phyloP scores from a whole-genome alignment of 2,329 filamentous ascomycete species.

The Aspergillus fumigatiaffinis region DNA sequence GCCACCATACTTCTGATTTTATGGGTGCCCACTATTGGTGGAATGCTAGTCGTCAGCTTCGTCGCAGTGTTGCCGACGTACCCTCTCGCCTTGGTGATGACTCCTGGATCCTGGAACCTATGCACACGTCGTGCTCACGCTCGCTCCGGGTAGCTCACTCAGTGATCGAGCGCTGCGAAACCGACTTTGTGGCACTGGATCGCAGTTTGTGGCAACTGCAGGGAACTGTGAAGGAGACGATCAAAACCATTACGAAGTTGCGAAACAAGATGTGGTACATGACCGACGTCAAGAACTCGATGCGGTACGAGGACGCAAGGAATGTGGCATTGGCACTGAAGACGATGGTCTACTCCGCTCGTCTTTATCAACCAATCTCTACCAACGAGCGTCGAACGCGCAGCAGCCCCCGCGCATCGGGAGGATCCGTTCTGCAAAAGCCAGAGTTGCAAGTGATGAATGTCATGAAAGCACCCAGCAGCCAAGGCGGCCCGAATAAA shows the following conservation, averaged over 20 bases:
- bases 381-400: slow-evolving; percentile 36
- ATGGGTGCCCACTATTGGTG: slow-evolving; percentile 81
- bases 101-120: slow-evolving; percentile 70
- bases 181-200: slow-evolving; percentile 70
- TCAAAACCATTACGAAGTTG: slow-evolving; percentile 67
- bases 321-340: slow-evolving; percentile 84
- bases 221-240: slow-evolving; percentile 68
- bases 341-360: slow-evolving; percentile 68
- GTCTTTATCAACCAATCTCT: slow-evolving; percentile 17
- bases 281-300: slow-evolving; percentile 86
- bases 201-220: slow-evolving; percentile 78
- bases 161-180: slow-evolving; percentile 35
- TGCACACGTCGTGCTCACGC: slow-evolving; percentile 54
- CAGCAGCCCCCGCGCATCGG: slow-evolving; percentile 44
- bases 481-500: slow-evolving; percentile 89
- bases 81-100: slow-evolving; percentile 49
- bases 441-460: slow-evolving; percentile 84
- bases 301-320: slow-evolving; percentile 78
- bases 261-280: slow-evolving; percentile 99
- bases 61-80: slow-evolving; percentile 57
- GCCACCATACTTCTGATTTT: slow-evolving; percentile 75
- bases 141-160: slow-evolving; percentile 29
- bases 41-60: slow-evolving; percentile 73
- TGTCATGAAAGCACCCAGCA: slow-evolving; percentile 74
- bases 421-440: slow-evolving; percentile 65